These are phyloP conservation scores for Ophiostoma quercus DNA, from an alignment of 2,329 filamentous ascomycete species.

Conservation along the genomic window DNA sequence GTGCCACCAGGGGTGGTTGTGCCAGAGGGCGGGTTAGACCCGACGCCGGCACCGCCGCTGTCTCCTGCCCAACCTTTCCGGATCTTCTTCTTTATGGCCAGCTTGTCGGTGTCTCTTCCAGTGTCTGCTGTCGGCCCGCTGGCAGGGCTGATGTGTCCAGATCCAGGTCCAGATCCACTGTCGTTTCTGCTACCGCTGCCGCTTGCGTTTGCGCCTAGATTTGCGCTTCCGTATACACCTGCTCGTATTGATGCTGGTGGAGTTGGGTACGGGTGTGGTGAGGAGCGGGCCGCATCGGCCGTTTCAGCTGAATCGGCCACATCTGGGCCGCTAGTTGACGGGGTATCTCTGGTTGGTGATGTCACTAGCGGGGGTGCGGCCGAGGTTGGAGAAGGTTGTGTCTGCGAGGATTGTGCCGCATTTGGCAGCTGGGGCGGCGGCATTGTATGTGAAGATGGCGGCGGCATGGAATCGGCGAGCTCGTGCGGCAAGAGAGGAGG, in stretches of 20 bases:
- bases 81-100: conserved; percentile 15
- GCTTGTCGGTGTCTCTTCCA: conserved; percentile 13
- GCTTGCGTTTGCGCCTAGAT: not conserved
- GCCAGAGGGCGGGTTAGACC: conserved; percentile 1
- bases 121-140: conserved; percentile 11
- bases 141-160: not conserved
- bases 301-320: not conserved
- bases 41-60: not conserved
- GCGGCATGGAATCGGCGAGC: not conserved
- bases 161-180: not conserved
- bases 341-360: not conserved
- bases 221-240: conserved; percentile 14
- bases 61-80: conserved; percentile 12
- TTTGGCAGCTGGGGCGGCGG: not conserved
- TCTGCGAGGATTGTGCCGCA: not conserved
- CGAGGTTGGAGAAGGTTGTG: not conserved
- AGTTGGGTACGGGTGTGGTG: conserved; percentile 49
- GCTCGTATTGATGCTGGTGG: conserved; percentile 49
- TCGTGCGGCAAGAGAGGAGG: conserved; percentile 1
- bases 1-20: not conserved
- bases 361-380: not conserved
- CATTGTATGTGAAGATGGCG: not conserved
- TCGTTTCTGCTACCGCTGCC: conserved; percentile 11
- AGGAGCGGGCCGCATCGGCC: conserved; percentile 15
- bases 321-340: not conserved